phyloP scores from a whole-genome alignment of 2,329 filamentous ascomycete genomes.

The Aspergillus aculeatus region DNA sequence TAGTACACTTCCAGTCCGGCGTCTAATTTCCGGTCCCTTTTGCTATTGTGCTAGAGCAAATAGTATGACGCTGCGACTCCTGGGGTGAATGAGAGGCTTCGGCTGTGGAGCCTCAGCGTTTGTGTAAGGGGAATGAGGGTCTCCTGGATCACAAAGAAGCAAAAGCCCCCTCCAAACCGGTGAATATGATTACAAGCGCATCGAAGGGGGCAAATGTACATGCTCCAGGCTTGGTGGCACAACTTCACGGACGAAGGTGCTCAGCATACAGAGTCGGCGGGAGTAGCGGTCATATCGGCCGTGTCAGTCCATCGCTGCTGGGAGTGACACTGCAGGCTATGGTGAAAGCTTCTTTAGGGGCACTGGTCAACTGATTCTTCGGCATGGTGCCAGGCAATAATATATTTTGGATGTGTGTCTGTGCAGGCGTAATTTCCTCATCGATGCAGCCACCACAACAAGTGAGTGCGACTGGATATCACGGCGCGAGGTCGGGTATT shows the following conservation, averaged over 20 bases:
- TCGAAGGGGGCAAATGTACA: background rate
- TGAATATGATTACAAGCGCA: background rate
- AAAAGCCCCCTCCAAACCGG: background rate
- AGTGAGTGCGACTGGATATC: background rate
- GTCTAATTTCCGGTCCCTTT: background rate
- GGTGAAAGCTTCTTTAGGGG: background rate
- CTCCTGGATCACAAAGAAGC: background rate
- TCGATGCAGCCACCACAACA: background rate
- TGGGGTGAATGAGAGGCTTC: background rate
- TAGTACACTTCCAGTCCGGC: background rate
- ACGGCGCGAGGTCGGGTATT: background rate
- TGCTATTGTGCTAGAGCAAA: background rate
- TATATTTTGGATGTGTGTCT: background rate
- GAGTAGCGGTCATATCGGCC: background rate
- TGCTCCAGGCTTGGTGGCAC: background rate
- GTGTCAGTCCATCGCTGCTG: background rate
- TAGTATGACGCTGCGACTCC: background rate
- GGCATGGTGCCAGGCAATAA: background rate
- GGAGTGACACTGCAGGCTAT: background rate
- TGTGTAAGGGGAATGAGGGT: background rate
- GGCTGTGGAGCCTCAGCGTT: background rate
- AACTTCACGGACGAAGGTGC: background rate
- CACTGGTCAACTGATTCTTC: background rate
- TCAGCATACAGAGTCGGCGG: background rate
- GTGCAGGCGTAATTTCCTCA: background rate